phyloP scores from a whole-genome alignment of 2,329 filamentous ascomycete genomes.

The Arthrinium phaeospermum region DNA sequence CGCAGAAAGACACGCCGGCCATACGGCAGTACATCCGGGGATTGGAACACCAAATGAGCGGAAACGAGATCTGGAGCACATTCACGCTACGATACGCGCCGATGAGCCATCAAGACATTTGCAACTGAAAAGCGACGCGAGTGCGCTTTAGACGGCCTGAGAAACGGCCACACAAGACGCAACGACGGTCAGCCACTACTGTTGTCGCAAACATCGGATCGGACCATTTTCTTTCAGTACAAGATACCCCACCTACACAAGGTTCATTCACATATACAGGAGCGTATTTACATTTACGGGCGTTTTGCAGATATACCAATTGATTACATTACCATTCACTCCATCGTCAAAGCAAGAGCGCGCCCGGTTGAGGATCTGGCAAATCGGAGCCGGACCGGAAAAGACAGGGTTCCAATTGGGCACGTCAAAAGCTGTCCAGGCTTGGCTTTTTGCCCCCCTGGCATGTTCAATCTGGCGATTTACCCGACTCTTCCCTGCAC shows the following conservation, averaged over 20 bases:
- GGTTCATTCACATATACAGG: not conserved
- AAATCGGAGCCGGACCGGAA: not conserved
- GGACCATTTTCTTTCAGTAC: not conserved
- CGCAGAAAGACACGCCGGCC: not conserved
- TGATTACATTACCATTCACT: not conserved
- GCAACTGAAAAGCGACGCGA: not conserved
- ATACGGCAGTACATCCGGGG: conserved; percentile 38
- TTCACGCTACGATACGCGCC: conserved; percentile 35
- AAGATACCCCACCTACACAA: not conserved
- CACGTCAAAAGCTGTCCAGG: not conserved
- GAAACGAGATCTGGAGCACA: conserved; percentile 35
- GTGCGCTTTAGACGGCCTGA: not conserved
- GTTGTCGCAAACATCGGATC: not conserved
- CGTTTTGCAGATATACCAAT: not conserved
- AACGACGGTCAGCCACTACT: not conserved
- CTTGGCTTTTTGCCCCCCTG: not conserved
- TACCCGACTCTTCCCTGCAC: not conserved
- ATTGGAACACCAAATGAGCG: conserved; percentile 39
- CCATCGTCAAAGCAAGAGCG: not conserved
- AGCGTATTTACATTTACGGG: not conserved
- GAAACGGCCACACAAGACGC: not conserved
- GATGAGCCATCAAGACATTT: not conserved
- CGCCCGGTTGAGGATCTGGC: not conserved
- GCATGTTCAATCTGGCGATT: not conserved
- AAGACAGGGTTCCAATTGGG: not conserved